Base-by-base conservation (phyloP, 73 alveolate genomes). In the Stentor coeruleus region DNA sequence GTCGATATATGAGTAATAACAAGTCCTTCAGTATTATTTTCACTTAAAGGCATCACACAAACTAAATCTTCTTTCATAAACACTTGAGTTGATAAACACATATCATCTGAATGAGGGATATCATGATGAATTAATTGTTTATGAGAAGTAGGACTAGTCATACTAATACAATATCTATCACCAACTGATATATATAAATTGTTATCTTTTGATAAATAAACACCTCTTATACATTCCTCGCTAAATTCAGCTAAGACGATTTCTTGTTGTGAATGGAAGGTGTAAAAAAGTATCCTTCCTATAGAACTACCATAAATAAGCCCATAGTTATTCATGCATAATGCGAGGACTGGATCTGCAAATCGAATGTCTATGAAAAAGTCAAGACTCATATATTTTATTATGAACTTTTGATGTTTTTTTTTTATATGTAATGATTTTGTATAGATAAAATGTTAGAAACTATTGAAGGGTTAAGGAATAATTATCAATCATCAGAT, bases 151-250 rank as follows among this genome's bases (percentile, higher is more conserved):
- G 79, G 79, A 2, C 37, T 66, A 11, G 15, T 20, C 11, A 66
- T 1, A 20, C 49, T 15, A 28, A 20, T 28, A 33, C 79, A 66
- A 40, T 66, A 66, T 1, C n/a, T 37, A 33, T 66, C 79, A 1
- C 79, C 79, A 66, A 66, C 37, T 26, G 79, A 37, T 33, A 66
- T 33, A 33, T 20, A 66, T 26, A 66, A 26, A 0, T 20, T 11
- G 79, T 31, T 31, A 2, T 66, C 79, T 11, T 20, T 0, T 20
- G 79, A 66, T 20, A 66, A 0, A 1, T 20, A 66, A 33, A 20
- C 36, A 1, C 79, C 79, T 66, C 79, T 66, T 20, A 66, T 66
- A 2, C 79, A 66, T 40, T 66, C 79, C 33, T 66, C 79, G 37
- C 79, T 66, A 2, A 66, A 66, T 40, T 66, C 79, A 66, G 42